Conservation (phyloP, 805 yeast species). For the Nakazawaea anatomiae region DNA sequence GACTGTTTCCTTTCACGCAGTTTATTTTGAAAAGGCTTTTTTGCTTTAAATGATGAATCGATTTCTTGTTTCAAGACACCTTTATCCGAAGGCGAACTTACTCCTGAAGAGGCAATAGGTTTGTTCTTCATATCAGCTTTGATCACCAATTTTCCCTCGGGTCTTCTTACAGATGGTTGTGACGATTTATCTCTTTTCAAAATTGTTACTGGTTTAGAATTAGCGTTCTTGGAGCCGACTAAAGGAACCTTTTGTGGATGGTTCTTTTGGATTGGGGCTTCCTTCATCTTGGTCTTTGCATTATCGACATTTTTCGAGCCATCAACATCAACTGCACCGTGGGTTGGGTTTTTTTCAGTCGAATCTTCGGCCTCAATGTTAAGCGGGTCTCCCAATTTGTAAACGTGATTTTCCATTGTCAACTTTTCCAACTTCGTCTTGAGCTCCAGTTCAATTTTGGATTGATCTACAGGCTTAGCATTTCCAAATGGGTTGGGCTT, state of each 20-base stretch:
- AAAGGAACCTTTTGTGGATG: too few species aligned
- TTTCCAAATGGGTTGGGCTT: constrained; percentile 71
- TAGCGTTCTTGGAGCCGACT: background rate
- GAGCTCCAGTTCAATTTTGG: constrained; percentile 56
- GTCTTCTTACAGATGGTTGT: background rate
- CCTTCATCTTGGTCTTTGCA: background rate
- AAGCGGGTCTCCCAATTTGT: constrained; percentile 16
- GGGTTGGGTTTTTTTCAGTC: background rate
- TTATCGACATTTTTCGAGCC: too few species aligned
- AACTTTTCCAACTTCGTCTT: constrained; percentile 41
- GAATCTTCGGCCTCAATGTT: constrained; percentile 4
- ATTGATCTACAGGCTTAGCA: constrained; percentile 81
- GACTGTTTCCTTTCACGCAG: too few species aligned
- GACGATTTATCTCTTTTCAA: background rate
- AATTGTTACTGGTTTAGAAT: background rate
- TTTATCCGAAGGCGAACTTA: too few species aligned
- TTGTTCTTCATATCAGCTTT: background rate
- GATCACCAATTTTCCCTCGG: background rate
- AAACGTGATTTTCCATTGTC: constrained; percentile 40
- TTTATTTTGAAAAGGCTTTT: too few species aligned
- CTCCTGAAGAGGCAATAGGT: too few species aligned
- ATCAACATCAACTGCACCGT: background rate
- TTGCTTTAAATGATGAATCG: too few species aligned
- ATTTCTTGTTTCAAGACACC: too few species aligned
- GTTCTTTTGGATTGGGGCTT: background rate